Base-by-base conservation (phyloP, 768 basidiomycete genomes). In the Lactarius sp. region DNA sequence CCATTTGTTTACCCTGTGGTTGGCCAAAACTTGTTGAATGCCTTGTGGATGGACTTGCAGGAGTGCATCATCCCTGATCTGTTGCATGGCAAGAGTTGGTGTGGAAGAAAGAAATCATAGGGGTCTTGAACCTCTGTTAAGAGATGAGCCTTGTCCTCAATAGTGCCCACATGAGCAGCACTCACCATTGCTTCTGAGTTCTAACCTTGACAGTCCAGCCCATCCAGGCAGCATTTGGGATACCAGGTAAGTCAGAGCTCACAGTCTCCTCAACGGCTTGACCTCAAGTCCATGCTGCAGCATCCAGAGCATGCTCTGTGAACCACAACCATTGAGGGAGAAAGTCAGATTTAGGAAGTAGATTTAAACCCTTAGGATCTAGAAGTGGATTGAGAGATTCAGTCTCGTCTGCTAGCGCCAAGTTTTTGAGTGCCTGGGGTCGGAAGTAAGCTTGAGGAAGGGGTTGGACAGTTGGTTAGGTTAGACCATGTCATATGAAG, bases 31-130 rank as follows among this genome's bases (percentile, higher is more conserved):
- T 70, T 98, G 96, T 39, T 96, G 87, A 69, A 99, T 94, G 52
- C 97, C 97, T 60, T 92, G 90, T 6, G 97, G 95, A 69, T 98
- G 94, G 5, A 98, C 94, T 75, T 99, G 97, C 18, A 99, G 80
- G 47, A 99, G 85, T 0, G 95, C 95, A 67, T 96, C 89, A 41
- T 89, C 83, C 55, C 97, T 96, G 62, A 99, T 91, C 76, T 99
- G 97, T 73, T 99, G 96, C 1, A 98, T 95, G 4, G 95, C 96
- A 31, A 99, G 84, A 2, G 97, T 98, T 1, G 95, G 94, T 4
- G 93, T 94, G 16, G 94, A 94, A 18, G 95, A 97, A 41, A 98
- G 80, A 81, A 99, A 98, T 20, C 97, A 73, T 98, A 99, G 0
- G 95, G 93, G 73, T 98, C 97, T 72, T 85, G 95, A n/a, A 86